These are phyloP conservation scores for Forsythia viridissima DNA, from an alignment of 257 asterid species.

Conservation along the genomic window DNA sequence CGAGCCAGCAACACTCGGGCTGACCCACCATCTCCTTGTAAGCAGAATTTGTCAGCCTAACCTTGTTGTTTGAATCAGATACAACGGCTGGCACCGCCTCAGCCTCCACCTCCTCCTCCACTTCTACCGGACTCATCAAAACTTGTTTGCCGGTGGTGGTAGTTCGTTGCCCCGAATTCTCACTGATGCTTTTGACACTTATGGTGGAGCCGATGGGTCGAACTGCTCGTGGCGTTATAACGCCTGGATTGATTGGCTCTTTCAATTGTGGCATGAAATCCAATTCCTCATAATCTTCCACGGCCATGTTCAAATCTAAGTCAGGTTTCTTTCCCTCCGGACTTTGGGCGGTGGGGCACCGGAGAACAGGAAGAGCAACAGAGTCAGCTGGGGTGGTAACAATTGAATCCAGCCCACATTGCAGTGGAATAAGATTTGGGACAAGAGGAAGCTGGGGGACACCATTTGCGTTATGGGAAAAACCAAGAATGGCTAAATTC, in stretches of 20 bases:
- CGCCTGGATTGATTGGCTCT: constrained; percentile 32
- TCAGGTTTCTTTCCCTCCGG: constrained; percentile 1
- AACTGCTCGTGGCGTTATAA: constrained; percentile 68
- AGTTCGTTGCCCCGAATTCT: not conserved
- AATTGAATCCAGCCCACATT: constrained; percentile 53
- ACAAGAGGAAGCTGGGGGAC: constrained; percentile 30
- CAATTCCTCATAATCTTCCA: constrained; percentile 44
- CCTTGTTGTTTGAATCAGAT: constrained; percentile 68
- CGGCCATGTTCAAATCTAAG: constrained; percentile 58
- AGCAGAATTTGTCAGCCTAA: constrained; percentile 71
- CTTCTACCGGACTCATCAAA: constrained; percentile 44
- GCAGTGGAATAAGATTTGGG: constrained; percentile 43
- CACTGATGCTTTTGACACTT: constrained; percentile 33
- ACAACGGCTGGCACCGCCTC: constrained; percentile 64
- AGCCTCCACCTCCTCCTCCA: constrained; percentile 68
- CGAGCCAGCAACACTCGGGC: constrained; percentile 94
- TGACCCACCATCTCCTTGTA: constrained; percentile 92
- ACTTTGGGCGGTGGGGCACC: constrained; percentile 16
- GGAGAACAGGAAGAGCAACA: constrained; percentile 47
- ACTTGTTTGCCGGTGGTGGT: not conserved
- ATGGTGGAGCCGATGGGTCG: constrained; percentile 74
- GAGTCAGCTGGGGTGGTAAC: constrained; percentile 47
- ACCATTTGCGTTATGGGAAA: constrained; percentile 30
- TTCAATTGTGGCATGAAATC: constrained; percentile 50
- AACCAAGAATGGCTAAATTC: constrained; percentile 43